These are phyloP conservation scores for Coemansia reversa DNA, from an alignment of 192 early-diverging fungal genomes.

Conservation along the genomic window DNA sequence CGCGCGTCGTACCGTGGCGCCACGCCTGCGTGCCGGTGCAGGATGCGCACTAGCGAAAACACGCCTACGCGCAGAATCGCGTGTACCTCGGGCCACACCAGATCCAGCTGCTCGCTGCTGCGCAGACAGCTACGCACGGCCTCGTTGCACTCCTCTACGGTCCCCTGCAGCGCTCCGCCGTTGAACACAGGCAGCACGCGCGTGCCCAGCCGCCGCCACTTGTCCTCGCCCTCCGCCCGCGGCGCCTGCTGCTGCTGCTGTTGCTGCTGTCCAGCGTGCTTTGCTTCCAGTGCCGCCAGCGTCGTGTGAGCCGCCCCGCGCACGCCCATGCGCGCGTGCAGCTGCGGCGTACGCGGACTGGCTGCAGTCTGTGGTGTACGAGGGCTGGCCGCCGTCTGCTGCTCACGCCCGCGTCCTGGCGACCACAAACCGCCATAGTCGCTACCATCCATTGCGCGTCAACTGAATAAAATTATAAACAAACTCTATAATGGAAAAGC, in stretches of 20 bases:
- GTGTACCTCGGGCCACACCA: constrained; percentile 40
- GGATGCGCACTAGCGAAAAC: constrained; percentile 34
- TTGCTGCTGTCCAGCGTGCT: constrained; percentile 22
- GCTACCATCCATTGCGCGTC: no score
- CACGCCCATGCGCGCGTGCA: not conserved
- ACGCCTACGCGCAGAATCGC: constrained; percentile 39
- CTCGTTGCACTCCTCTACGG: constrained; percentile 84
- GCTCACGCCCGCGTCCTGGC: not conserved
- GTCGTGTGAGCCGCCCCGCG: constrained; percentile 32
- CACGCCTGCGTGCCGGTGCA: constrained; percentile 27
- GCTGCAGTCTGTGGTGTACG: constrained; percentile 7
- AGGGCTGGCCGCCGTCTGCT: constrained; percentile 7
- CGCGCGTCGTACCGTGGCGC: constrained; percentile 32
- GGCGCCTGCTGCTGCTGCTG: constrained; percentile 8
- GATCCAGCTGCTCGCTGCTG: constrained; percentile 13
- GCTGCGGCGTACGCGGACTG: not conserved
- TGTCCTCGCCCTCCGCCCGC: constrained; percentile 52
- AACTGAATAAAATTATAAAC: no score
- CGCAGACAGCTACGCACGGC: constrained; percentile 56
- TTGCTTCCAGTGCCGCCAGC: constrained; percentile 55
- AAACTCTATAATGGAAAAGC: no score
- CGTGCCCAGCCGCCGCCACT: constrained; percentile 71
- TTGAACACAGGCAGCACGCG: constrained; percentile 85
- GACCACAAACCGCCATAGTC: no score
- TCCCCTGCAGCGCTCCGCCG: constrained; percentile 75